Conservation (phyloP, 805 yeast species). For the Naumovozyma baii region DNA sequence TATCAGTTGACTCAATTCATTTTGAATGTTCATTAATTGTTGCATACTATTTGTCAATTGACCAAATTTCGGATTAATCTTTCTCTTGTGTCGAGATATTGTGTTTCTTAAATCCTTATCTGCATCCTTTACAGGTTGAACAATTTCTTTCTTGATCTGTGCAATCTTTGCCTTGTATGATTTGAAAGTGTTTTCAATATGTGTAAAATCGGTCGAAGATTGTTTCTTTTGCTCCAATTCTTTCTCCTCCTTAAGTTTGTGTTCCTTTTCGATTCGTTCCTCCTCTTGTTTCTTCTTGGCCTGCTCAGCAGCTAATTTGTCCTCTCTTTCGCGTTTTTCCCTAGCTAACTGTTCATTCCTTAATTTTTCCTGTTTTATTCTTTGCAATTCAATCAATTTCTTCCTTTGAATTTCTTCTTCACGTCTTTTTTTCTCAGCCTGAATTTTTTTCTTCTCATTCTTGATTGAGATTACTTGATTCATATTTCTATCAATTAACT, state of each 20-base stretch:
- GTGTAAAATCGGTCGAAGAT: slow-evolving; percentile 19
- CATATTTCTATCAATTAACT: slow-evolving; percentile 7
- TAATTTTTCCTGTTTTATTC: slow-evolving; percentile 8
- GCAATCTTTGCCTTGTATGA: slow-evolving; percentile 43
- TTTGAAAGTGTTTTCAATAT: slow-evolving; percentile 36
- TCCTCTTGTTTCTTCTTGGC: slow-evolving; percentile 9
- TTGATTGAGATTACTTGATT: slow-evolving; percentile 3
- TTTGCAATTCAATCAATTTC: slow-evolving; percentile 5
- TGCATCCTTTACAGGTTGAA: slow-evolving; percentile 40
- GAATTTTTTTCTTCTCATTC: slow-evolving; percentile 3
- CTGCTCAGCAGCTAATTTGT: slow-evolving; percentile 5
- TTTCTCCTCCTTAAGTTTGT: slow-evolving; percentile 13
- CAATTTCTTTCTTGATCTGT: slow-evolving; percentile 52
- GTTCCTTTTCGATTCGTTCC: slow-evolving; percentile 11
- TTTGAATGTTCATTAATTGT: slow-evolving; percentile 46
- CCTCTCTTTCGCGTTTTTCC: too few relatives aligned
- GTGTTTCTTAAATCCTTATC: slow-evolving; percentile 44
- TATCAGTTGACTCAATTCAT: slow-evolving; percentile 44
- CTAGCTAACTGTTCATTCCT: slow-evolving; percentile 10
- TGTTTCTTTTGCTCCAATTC: slow-evolving; percentile 22
- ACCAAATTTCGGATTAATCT: slow-evolving; percentile 82
- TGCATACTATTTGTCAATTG: slow-evolving; percentile 66
- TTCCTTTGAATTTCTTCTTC: slow-evolving; percentile 7
- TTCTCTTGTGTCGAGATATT: slow-evolving; percentile 56
- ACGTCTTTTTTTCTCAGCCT: not conserved